These are phyloP conservation scores for Pestalotiopsis sp. DNA, from an alignment of 2,329 filamentous ascomycete species.

Conservation along the genomic window DNA sequence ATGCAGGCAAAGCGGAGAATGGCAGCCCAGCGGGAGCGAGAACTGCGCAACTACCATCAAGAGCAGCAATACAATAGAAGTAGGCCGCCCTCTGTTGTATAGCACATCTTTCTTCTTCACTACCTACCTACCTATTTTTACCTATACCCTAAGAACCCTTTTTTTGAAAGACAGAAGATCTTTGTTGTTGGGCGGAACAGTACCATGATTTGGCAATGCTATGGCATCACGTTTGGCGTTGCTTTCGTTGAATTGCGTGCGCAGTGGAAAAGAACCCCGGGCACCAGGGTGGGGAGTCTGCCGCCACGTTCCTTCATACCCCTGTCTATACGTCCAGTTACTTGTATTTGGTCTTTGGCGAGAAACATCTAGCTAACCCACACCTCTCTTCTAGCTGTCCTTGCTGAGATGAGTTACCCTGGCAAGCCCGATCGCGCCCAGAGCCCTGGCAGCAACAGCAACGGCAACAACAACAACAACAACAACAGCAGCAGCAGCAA, in stretches of 20 bases:
- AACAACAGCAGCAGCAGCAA: not conserved
- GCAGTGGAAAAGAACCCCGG: not conserved
- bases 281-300: not conserved
- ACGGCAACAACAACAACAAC: not conserved
- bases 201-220: not conserved
- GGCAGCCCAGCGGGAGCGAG: constrained; percentile 97
- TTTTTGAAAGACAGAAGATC: not conserved
- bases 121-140: constrained; percentile 14
- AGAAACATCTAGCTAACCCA: constrained; percentile 20
- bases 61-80: constrained; percentile 99
- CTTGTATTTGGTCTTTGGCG: constrained; percentile 20
- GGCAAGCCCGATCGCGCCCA: constrained; percentile 84
- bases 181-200: not conserved
- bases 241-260: constrained; percentile 9
- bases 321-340: not conserved
- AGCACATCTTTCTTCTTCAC: constrained; percentile 41
- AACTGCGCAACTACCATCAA: constrained; percentile 99
- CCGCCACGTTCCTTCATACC: not conserved
- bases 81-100: constrained; percentile 81
- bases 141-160: constrained; percentile 3
- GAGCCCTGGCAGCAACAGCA: constrained; percentile 63
- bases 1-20: constrained; percentile 99
- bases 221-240: constrained; percentile 2
- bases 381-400: constrained; percentile 46
- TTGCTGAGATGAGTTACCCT: constrained; percentile 46